Evolutionary conservation across 305 asterid species (phyloP).

Genomic region (Fraxinus xanthoxyloides): DNA sequence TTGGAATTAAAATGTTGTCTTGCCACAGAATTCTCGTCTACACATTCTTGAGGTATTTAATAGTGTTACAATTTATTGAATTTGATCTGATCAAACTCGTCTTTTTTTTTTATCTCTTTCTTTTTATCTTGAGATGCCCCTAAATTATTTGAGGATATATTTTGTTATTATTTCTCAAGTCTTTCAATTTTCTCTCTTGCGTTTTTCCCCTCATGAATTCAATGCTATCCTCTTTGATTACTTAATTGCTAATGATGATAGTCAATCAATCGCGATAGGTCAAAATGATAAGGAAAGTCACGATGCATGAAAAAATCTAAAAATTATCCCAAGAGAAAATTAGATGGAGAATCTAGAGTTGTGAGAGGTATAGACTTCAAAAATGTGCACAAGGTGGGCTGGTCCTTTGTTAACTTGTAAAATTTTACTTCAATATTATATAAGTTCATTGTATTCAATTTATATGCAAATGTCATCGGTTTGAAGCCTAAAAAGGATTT

Average conservation of each 20-base stretch:
- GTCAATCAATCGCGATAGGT: slow-evolving; percentile 45
- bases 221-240: slow-evolving; percentile 91
- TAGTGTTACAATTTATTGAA: slow-evolving; percentile 9
- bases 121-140: background rate
- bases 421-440: slow-evolving; percentile 7
- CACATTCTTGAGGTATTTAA: slow-evolving; percentile 74
- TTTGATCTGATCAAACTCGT: slow-evolving; percentile 7
- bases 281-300: slow-evolving; percentile 41
- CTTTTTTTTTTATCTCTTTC: background rate
- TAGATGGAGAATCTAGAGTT: slow-evolving; percentile 88
- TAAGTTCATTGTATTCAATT: background rate
- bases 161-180: slow-evolving; percentile 5
- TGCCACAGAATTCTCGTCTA: slow-evolving; percentile 90
- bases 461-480: background rate
- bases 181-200: background rate
- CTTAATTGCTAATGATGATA: slow-evolving; percentile 76
- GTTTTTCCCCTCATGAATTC: slow-evolving; percentile 49
- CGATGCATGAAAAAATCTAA: slow-evolving; percentile 45
- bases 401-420: slow-evolving; percentile 4
- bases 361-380: slow-evolving; percentile 96
- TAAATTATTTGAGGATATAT: background rate
- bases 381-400: slow-evolving; percentile 79
- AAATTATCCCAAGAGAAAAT: slow-evolving; percentile 51
- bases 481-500: background rate
- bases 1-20: slow-evolving; percentile 89